phyloP scores from a whole-genome alignment of 2,329 filamentous ascomycete species.

The Botrytis fragariae region DNA sequence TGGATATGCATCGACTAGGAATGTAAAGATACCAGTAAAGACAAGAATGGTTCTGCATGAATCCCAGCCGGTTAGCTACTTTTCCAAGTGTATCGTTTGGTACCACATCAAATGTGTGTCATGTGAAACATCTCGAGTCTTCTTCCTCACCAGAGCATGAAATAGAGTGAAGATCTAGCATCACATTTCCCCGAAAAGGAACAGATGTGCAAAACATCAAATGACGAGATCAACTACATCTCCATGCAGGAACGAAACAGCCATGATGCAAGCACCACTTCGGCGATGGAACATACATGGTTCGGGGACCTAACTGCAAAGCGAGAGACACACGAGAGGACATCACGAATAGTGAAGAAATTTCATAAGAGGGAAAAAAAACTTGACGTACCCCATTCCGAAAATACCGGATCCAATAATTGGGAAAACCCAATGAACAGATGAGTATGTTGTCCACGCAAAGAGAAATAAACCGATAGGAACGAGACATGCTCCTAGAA shows the following conservation, averaged over 20 bases:
- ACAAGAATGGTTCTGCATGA: conserved; percentile 65
- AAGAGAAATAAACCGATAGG: conserved; percentile 85
- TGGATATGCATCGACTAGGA: conserved; percentile 73
- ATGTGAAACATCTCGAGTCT: conserved; percentile 25
- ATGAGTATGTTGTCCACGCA: conserved; percentile 76
- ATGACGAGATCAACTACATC: conserved; percentile 19
- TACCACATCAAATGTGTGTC: conserved; percentile 28
- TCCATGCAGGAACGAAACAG: conserved; percentile 19
- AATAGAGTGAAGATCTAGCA: conserved; percentile 1
- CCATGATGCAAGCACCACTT: conserved; percentile 12
- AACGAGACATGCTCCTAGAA: conserved; percentile 72
- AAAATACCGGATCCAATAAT: conserved; percentile 72
- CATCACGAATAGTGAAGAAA: conserved; percentile 25
- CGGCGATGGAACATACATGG: conserved; percentile 21
- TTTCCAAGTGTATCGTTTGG: conserved; percentile 21
- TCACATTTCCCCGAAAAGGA: conserved; percentile 19
- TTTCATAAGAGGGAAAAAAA: conserved; percentile 1
- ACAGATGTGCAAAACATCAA: conserved; percentile 8
- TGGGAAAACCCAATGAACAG: conserved; percentile 73
- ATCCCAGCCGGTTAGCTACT: conserved; percentile 34
- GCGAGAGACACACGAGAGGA: conserved; percentile 8
- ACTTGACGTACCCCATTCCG: conserved; percentile 60
- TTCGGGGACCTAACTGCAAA: conserved; percentile 20
- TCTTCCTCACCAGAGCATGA: not conserved
- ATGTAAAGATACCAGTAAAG: conserved; percentile 85